These are phyloP conservation scores for Thalassia testudinum DNA, from an alignment of 116 monocot genomes.

Conservation along the genomic window DNA sequence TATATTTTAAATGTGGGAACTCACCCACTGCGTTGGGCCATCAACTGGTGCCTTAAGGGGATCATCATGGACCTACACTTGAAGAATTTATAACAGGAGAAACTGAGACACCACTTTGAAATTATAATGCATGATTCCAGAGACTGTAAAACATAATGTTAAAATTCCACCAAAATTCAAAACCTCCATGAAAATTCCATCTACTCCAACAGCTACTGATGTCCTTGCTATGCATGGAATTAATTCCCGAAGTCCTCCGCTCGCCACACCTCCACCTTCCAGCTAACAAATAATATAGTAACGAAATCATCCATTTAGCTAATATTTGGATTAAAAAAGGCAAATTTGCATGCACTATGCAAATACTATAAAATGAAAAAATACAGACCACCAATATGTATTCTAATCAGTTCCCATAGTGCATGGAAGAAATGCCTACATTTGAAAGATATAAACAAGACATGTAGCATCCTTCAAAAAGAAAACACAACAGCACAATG, in stretches of 20 bases:
- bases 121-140: neutral
- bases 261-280: constrained; percentile 94
- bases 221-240: constrained; percentile 96
- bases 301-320: no score
- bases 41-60: constrained; percentile 89
- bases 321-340: no score
- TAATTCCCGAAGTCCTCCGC: constrained; percentile 86
- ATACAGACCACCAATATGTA: no score
- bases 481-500: no score
- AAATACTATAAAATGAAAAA: no score
- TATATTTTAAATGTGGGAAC: constrained; percentile 7
- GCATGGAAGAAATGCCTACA: no score
- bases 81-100: neutral
- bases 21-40: constrained; percentile 96
- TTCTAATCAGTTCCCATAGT: no score
- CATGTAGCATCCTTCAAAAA: no score
- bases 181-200: constrained; percentile 98
- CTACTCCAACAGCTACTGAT: constrained; percentile 78
- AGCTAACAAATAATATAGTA: constrained; percentile 37
- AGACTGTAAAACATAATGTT: neutral
- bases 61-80: constrained; percentile 65
- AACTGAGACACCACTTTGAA: neutral
- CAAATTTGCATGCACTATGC: no score
- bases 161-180: neutral
- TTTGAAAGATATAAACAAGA: no score